Percentiles rank a stretch among this genome's conserved stretches.
Conservation (phyloP, 352 stramenopile species). For the Hyaloperonospora arabidopsidis region DNA sequence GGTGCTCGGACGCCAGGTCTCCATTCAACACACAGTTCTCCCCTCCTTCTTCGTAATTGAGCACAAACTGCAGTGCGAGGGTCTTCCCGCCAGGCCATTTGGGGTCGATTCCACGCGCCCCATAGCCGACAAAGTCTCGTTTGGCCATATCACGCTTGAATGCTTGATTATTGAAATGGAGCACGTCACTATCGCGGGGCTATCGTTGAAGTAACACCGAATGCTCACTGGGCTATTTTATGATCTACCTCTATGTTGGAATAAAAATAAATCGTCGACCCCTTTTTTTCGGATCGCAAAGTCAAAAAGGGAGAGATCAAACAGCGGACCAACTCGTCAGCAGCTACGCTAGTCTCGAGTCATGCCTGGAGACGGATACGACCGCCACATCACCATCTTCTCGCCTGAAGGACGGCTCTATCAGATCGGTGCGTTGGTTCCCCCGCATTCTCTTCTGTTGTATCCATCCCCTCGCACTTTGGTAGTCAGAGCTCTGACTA, state of each 20-base stretch:
- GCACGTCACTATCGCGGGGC: too few species aligned
- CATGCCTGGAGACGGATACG: constrained; percentile 86
- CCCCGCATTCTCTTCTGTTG: background rate
- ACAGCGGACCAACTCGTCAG: background rate
- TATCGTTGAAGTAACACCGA: too few species aligned
- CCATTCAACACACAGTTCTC: constrained; percentile 91
- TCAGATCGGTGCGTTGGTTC: constrained; percentile 84
- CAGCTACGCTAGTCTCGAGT: constrained; percentile 6
- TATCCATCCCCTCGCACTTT: background rate
- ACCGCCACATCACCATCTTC: constrained; percentile 97
- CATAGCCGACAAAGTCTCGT: constrained; percentile 88
- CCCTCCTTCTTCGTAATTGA: constrained; percentile 96
- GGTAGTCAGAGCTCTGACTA: background rate
- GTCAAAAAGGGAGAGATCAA: too few species aligned
- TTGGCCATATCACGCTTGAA: too few species aligned
- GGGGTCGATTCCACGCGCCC: constrained; percentile 50
- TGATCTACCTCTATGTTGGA: too few species aligned
- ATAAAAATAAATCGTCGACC: too few species aligned
- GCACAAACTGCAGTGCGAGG: constrained; percentile 90
- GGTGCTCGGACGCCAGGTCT: constrained; percentile 82
- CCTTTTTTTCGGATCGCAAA: too few species aligned
- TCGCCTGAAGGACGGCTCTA: constrained; percentile 97
- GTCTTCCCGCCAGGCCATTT: constrained; percentile 81
- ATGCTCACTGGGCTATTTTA: too few species aligned
- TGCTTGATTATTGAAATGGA: too few species aligned